Evolutionary conservation across 1,284 basidiomycete genomes (phyloP), one percentile per base, ranked within the genome.

Genomic region (Ganoderma resinaceum): DNA sequence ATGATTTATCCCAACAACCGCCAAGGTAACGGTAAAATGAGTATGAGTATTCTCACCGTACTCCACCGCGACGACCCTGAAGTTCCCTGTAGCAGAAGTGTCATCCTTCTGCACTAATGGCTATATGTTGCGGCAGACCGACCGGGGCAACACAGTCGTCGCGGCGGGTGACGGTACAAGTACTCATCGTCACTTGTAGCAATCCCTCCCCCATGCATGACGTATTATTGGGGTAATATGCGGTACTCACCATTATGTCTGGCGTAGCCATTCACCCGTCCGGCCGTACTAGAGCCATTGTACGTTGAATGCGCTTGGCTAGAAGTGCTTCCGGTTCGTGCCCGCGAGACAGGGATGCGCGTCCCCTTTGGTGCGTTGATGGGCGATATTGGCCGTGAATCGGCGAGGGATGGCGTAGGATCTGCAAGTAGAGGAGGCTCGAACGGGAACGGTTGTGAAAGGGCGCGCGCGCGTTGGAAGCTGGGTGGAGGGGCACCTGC

Each of bases 391-490:
- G 82, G 80, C 29, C 80, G 80, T 40, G 80, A 77, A 18, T 78
- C 70, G 26, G 81, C 79, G 26, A 78, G 74, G 35, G 79, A 75
- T 35, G 80, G 79, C 59, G 70, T 70, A 29, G 8, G 37, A 63
- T 79, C 76, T 61, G 77, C 76, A 43, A 71, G 72, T 62, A 72
- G 78, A 49, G 76, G 29, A 40, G 77, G 70, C 62, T 84, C 74
- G 76, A 78, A 73, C 9, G 81, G 71, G 69, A 84, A 86, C 9
- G 89, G 90, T 72, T 89, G 87, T 16, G 91, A 92, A 70, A 88
- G 84, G 9, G 91, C 91, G 78, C 76, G 88, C 72, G 76, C 82
- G 82, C 80, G 83, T 72, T 75, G 66, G 49, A 69, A 68, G 66
- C 61, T 68, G 52, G 73, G 68, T 63, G 67, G 63, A 53, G 58